A percentile compares a stretch with the other conserved stretches of the same genome.
Conservation (phyloP, 139 green algal genomes). For the Chlamydomonas sp. region DNA sequence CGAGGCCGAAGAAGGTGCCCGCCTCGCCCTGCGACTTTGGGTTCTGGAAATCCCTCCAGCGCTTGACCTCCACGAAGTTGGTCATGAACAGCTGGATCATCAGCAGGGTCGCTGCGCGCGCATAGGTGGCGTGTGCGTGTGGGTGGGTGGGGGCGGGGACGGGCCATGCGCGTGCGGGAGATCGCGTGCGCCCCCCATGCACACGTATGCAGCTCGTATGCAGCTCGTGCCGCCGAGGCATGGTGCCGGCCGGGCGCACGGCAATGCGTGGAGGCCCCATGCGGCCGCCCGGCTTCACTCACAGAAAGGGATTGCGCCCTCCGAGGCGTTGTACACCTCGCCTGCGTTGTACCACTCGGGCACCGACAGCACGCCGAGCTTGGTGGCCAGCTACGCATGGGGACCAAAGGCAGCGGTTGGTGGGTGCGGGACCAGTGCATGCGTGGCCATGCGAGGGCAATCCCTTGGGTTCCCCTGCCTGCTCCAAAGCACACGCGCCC, state of each 20-base stretch:
- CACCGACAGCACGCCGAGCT: constrained; percentile 60
- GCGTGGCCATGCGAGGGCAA: not conserved
- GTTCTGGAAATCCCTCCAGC: constrained; percentile 77
- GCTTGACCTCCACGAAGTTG: constrained; percentile 81
- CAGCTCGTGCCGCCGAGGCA: not conserved
- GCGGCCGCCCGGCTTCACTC: not conserved
- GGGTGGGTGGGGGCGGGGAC: too few species aligned
- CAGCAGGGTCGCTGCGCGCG: constrained; percentile 41
- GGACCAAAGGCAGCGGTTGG: not conserved
- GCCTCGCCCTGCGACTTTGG: constrained; percentile 58
- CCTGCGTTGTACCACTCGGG: constrained; percentile 81
- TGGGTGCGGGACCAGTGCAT: not conserved
- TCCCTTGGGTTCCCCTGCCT: not conserved
- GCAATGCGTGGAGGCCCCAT: not conserved
- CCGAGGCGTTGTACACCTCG: constrained; percentile 39
- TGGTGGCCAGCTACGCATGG: constrained; percentile 54
- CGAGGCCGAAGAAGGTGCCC: constrained; percentile 62
- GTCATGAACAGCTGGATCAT: constrained; percentile 64
- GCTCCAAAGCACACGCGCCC: not conserved
- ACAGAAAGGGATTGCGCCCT: constrained; percentile 29
- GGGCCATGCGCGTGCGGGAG: not conserved
- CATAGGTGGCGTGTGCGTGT: too few species aligned
- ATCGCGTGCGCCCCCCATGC: not conserved
- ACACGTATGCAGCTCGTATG: not conserved
- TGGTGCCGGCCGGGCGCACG: not conserved